Base-by-base conservation (phyloP, 345 rosid genomes). In the Abelmoschus esculentus region DNA sequence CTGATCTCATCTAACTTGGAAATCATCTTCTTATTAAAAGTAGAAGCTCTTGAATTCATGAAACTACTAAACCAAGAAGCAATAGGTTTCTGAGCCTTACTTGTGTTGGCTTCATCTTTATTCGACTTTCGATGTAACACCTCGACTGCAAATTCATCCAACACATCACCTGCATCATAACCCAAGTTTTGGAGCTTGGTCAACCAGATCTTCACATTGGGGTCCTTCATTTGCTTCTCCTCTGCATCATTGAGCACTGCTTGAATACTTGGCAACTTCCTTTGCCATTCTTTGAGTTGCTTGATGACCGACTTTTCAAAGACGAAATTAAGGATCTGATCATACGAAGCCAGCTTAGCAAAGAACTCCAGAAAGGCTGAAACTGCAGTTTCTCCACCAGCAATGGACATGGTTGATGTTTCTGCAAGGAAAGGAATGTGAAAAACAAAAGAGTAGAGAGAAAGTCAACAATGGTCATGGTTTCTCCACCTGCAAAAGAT, bases 131-230 rank as follows among this genome's bases (percentile, higher is more conserved):
- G 42, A 6, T 53, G 46, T 56, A 66, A 9, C 36, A 61, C 73
- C n/a, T 66, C 54, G 3, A 54, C 42, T 12, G 70, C 65, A 28
- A 80, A 67, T 69, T 80, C 78, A 28, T 76, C 74, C 22, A 71
- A 31, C 4, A 74, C 40, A 46, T 80, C 76, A 6, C 46, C 80
- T 5, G 60, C 64, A 19, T 80, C 80, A 36, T 80, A 80, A 3
- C 22, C 42, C 54, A 73, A 42, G 49, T 61, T 57, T 26, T 56
- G 58, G 58, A 65, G 74, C 7, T 77, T 52, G 6, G n/a, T 15
- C 49, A 76, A 26, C 77, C 82, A 77, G 18, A 10, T 3, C 40
- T 46, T 50, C 55, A 64, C 63, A 46, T 56, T 3, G 2, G 19
- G 62, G 34, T 62, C 67, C 14, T 18, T 67, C 62, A 71, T 42